Evolutionary conservation across 1,284 basidiomycete genomes (phyloP), one percentile per base, ranked within the genome.

Genomic region (Apiotrichum akiyoshidainum): DNA sequence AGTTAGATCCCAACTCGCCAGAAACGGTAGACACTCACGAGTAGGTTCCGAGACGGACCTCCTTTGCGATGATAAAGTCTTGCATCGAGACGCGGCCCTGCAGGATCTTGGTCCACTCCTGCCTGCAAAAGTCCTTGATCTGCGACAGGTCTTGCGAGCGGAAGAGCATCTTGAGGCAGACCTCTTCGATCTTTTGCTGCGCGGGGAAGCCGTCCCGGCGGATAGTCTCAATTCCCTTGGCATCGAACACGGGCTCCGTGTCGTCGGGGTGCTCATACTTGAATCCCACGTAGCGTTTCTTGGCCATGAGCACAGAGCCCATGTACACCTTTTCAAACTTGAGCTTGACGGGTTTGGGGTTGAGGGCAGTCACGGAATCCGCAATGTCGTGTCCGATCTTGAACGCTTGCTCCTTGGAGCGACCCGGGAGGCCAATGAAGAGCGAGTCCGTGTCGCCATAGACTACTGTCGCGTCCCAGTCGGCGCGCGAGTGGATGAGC

Each of bases 281-380:
- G 81, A 90, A 93, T 2, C 95, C 95, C 11, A 96, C 94, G 68
- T 98, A 98, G 61, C 93, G 85, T 73, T 98, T 98, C 81, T 99
- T 99, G 0, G 94, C 92, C 81, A 97, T 84, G 22, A 99, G 82
- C 0, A 98, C 86, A 61, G 89, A 94, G 2, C 92, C 94, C 53
- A 93, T 83, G 76, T 97, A 99, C 5, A 98, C 90, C 83, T 99
- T 99, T 74, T 99, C 96, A 66, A 99, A 97, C 76, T 97, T 97
- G 60, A 99, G 84, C 76, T 93, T 96, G 64, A 99, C 83, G 0
- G 95, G 96, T 9, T 86, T 83, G 0, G 94, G 96, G 68, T 98
- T 98, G 71, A 85, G 80, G 1, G 84, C 81, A 2, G 96, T 98
- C 56, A 99, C 85, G 0, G 84, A 83, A 54, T 94, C 87, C 5